Conservation (phyloP, 2,329 filamentous ascomycete species). For the Trichoderma oligosporum region DNA sequence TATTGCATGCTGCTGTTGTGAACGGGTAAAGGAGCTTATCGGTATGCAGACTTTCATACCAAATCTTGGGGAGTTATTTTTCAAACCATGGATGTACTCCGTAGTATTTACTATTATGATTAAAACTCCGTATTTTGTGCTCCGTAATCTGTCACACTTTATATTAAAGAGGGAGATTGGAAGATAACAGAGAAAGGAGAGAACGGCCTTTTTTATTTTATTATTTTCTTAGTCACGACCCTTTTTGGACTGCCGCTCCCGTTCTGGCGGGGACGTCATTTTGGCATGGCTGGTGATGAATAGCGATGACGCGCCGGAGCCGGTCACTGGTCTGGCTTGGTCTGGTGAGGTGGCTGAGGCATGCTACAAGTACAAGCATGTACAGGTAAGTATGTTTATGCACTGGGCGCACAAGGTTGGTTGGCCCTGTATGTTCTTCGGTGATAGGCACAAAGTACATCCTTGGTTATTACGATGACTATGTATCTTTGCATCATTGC, state of each 20-base stretch:
- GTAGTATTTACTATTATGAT: too few relatives aligned
- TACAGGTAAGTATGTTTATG: too few relatives aligned
- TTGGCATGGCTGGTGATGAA: slow-evolving; percentile 16
- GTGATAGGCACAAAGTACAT: too few relatives aligned
- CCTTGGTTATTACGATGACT: too few relatives aligned
- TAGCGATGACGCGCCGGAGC: slow-evolving; percentile 19
- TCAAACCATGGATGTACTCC: too few relatives aligned
- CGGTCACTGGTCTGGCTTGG: slow-evolving; percentile 15
- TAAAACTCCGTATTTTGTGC: too few relatives aligned
- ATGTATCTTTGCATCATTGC: too few relatives aligned
- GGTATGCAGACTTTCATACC: neutral
- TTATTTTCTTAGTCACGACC: slow-evolving; percentile 7
- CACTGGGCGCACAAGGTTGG: too few relatives aligned
- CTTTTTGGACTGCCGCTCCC: neutral
- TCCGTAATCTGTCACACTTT: too few relatives aligned
- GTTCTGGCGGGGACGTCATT: slow-evolving; percentile 18
- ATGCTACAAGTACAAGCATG: slow-evolving; percentile 1
- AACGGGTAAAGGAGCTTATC: slow-evolving; percentile 10
- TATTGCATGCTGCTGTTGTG: slow-evolving; percentile 7
- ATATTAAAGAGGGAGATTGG: neutral
- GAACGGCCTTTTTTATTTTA: too few relatives aligned
- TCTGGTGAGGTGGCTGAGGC: slow-evolving; percentile 17
- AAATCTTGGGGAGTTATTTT: neutral
- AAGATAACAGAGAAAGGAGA: slow-evolving; percentile 2
- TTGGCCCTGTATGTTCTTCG: too few relatives aligned